phyloP scores from a whole-genome alignment of 2,329 filamentous ascomycete genomes.

The Tympanopsis confertula region DNA sequence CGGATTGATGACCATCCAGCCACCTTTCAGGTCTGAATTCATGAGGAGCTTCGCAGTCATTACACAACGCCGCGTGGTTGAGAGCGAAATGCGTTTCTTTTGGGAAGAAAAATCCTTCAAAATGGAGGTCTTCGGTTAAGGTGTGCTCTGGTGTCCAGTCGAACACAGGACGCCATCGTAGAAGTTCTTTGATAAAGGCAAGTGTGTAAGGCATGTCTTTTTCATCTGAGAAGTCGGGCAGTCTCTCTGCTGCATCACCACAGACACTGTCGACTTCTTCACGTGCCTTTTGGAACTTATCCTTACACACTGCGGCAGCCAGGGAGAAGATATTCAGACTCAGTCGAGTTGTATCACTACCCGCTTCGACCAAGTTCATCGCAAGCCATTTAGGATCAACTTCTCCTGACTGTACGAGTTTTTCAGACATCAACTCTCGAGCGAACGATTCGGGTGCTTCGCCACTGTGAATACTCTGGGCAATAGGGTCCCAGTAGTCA shows the following conservation, averaged over 20 bases:
- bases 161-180: conserved; percentile 31
- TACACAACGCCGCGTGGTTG: conserved; percentile 22
- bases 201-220: conserved; percentile 25
- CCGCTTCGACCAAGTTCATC: conserved; percentile 11
- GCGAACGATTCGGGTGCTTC: not conserved
- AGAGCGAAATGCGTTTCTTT: conserved; percentile 27
- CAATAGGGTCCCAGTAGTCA: not conserved
- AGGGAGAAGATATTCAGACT: conserved; percentile 16
- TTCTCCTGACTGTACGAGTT: not conserved
- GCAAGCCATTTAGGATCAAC: conserved; percentile 7
- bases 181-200: conserved; percentile 30
- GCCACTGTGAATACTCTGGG: not conserved
- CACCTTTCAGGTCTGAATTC: conserved; percentile 21
- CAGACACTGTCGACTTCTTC: conserved; percentile 29
- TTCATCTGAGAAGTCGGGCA: conserved; percentile 27
- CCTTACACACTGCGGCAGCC: conserved; percentile 16
- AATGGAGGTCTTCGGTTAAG: conserved; percentile 28
- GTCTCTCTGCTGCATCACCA: conserved; percentile 18
- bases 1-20: conserved; percentile 13
- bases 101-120: conserved; percentile 29
- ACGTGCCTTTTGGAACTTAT: conserved; percentile 20
- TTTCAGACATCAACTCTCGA: not conserved
- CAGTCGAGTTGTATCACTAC: conserved; percentile 14
- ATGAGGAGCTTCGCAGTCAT: conserved; percentile 15
- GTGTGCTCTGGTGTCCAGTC: conserved; percentile 21